phyloP scores from a whole-genome alignment of 2,329 filamentous ascomycete species.

The Domatiomyces catenatus region DNA sequence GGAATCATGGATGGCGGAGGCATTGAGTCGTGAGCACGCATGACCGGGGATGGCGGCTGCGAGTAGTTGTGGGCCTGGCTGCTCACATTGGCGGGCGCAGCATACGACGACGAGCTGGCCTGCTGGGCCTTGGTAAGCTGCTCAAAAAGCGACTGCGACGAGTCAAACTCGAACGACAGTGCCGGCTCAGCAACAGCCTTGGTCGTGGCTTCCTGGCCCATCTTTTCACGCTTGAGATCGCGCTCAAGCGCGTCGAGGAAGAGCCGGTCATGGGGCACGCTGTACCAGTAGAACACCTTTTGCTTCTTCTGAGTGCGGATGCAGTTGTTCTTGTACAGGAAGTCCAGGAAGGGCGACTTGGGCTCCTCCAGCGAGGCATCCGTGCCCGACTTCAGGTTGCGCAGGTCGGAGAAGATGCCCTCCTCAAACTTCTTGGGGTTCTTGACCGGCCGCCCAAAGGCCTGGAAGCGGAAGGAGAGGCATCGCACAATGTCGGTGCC shows the following conservation, averaged over 20 bases:
- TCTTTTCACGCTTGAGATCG: constrained; percentile 97
- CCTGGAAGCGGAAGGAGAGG: constrained; percentile 94
- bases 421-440: constrained; percentile 99
- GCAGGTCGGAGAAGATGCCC: constrained; percentile 95
- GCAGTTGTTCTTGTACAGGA: constrained; percentile 99
- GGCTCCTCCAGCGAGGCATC: constrained; percentile 97
- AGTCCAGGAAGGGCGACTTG: constrained; percentile 95
- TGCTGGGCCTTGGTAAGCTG: constrained; percentile 98
- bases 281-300: constrained; percentile 99
- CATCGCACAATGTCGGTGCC: constrained; percentile 98
- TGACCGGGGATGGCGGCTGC: constrained; percentile 73
- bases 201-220: constrained; percentile 95
- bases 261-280: constrained; percentile 89
- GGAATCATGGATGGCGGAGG: constrained; percentile 75
- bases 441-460: constrained; percentile 94
- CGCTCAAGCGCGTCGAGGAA: constrained; percentile 96
- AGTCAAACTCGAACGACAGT: constrained; percentile 97
- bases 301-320: constrained; percentile 99
- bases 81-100: constrained; percentile 61
- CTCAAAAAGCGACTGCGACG: constrained; percentile 95
- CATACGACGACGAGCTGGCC: constrained; percentile 82
- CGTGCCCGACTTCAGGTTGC: constrained; percentile 94
- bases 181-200: constrained; percentile 94
- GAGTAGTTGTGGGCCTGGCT: constrained; percentile 40
- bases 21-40: constrained; percentile 87